Evolutionary conservation across 1,284 basidiomycete species (phyloP).

Genomic region (Lignosus rhinocerotis): DNA sequence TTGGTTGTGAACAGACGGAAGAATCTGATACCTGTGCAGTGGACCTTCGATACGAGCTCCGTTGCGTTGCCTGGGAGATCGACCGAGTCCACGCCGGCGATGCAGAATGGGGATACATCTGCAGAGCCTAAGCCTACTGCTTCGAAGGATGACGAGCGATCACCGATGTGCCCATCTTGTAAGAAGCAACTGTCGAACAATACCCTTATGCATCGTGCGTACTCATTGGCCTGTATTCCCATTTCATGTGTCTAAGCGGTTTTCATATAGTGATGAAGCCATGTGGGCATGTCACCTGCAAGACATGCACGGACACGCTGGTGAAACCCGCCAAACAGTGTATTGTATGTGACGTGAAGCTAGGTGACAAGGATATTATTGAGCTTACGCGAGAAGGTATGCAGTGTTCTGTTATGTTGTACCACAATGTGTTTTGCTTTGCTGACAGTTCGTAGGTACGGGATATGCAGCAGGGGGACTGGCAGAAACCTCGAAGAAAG

Average conservation of each 20-base stretch:
- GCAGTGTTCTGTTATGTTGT: constrained; percentile 20
- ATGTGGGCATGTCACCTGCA: constrained; percentile 87
- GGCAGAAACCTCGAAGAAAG: constrained; percentile 77
- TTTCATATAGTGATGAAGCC: constrained; percentile 62
- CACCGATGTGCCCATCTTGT: constrained; percentile 86
- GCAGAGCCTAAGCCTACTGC: constrained; percentile 29
- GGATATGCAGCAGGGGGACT: constrained; percentile 90
- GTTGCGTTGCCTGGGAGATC: constrained; percentile 39
- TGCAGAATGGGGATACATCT: constrained; percentile 31
- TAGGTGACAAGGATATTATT: constrained; percentile 70
- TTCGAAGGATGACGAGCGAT: constrained; percentile 46
- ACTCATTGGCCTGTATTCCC: not conserved
- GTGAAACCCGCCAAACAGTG: constrained; percentile 77
- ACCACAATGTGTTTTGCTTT: not conserved
- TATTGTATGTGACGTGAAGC: constrained; percentile 72
- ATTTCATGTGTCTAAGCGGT: no score
- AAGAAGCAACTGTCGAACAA: constrained; percentile 84
- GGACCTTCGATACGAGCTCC: constrained; percentile 52
- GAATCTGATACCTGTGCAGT: constrained; percentile 73
- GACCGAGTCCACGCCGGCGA: constrained; percentile 43
- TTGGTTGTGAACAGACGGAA: constrained; percentile 55
- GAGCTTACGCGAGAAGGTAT: constrained; percentile 80
- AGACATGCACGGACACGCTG: constrained; percentile 82
- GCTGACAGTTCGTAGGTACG: constrained; percentile 55
- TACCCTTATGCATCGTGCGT: constrained; percentile 67